A percentile compares a stretch with the other conserved stretches of the same genome.
Conservation (phyloP, 352 stramenopile genomes). For the Globisporangium recalcitrans region DNA sequence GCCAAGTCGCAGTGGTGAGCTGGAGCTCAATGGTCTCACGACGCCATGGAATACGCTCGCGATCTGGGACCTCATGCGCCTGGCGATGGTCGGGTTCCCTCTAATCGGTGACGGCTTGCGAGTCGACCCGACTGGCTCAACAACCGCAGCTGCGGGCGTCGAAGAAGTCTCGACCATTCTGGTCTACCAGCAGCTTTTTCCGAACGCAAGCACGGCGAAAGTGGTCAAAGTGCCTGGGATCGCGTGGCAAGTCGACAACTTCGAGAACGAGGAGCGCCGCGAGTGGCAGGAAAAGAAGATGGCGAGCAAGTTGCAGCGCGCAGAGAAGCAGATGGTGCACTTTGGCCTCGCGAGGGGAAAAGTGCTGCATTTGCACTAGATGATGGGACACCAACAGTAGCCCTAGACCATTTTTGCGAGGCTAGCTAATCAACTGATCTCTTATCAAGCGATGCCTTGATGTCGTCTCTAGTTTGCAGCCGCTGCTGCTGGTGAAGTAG, state of each 20-base stretch:
- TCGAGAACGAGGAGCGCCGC: constrained; percentile 60
- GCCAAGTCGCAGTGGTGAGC: constrained; percentile 6
- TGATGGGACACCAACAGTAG: neutral
- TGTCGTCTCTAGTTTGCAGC: neutral
- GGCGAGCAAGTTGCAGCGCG: constrained; percentile 88
- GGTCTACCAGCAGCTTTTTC: constrained; percentile 86
- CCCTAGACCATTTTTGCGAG: neutral
- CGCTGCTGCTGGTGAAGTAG: neutral
- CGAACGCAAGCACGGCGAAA: constrained; percentile 60
- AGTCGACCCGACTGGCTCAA: constrained; percentile 25
- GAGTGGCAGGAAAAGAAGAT: constrained; percentile 95
- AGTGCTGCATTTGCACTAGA: constrained; percentile 5
- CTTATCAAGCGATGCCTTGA: neutral
- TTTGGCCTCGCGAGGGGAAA: constrained; percentile 29
- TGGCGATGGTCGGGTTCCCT: constrained; percentile 89
- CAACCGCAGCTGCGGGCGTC: constrained; percentile 59
- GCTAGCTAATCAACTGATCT: neutral
- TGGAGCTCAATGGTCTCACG: constrained; percentile 83
- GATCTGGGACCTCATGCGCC: constrained; percentile 89
- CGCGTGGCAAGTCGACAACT: constrained; percentile 74
- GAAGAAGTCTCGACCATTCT: constrained; percentile 93
- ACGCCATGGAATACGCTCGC: constrained; percentile 96
- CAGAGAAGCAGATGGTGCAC: constrained; percentile 67
- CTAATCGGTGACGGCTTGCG: constrained; percentile 86
- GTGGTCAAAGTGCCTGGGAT: constrained; percentile 76